Percentiles rank a stretch among this genome's conserved stretches.
Evolutionary conservation across 2,329 filamentous ascomycete genomes (phyloP).

Genomic region (Pestalotiopsis sp.): DNA sequence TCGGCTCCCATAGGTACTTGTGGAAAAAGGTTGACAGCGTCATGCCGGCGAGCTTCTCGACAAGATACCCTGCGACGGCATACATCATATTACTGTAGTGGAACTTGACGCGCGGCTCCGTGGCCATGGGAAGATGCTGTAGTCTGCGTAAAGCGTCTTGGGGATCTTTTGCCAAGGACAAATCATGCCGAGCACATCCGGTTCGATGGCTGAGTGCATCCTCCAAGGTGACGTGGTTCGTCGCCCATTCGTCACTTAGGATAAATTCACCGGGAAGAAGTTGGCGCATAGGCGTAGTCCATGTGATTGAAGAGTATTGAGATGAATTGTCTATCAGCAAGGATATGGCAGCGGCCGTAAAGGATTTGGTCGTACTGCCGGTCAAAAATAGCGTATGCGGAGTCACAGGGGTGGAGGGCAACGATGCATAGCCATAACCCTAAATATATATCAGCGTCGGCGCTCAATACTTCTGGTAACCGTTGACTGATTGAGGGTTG

Average conservation of each 20-base stretch:
- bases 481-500: too few relatives aligned
- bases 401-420: conserved; percentile 39
- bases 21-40: conserved; percentile 43
- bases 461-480: neutral
- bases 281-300: conserved; percentile 48
- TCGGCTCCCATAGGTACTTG: conserved; percentile 44
- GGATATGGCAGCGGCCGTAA: conserved; percentile 51
- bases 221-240: conserved; percentile 53
- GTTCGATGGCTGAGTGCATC: conserved; percentile 57
- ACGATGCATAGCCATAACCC: conserved; percentile 41
- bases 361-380: conserved; percentile 60
- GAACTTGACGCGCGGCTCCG: conserved; percentile 37
- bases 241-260: conserved; percentile 47
- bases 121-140: conserved; percentile 41
- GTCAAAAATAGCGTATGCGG: conserved; percentile 56
- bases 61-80: conserved; percentile 43
- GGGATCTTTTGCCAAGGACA: conserved; percentile 29
- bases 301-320: conserved; percentile 43
- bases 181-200: conserved; percentile 49
- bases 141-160: conserved; percentile 44
- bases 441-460: conserved; percentile 24
- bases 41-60: conserved; percentile 44
- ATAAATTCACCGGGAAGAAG: conserved; percentile 57
- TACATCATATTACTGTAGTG: conserved; percentile 57
- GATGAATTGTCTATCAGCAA: conserved; percentile 50